Percentiles rank a stretch among this genome's conserved stretches.
phyloP scores from a whole-genome alignment of 139 green algal species.

The Picochlorum sp. region DNA sequence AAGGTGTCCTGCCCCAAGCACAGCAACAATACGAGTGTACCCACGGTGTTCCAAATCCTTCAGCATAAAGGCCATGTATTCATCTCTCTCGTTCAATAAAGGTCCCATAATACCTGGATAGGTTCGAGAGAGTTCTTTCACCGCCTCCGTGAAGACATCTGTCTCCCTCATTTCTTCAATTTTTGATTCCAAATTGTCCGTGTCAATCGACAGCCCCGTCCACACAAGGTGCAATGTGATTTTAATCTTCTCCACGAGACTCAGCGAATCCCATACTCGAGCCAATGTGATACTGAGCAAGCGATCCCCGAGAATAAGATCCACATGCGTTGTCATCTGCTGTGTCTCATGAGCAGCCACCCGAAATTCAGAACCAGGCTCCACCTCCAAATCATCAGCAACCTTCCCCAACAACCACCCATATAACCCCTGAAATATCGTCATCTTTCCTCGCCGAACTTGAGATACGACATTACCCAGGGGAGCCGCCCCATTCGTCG shows the following conservation, averaged over 20 bases:
- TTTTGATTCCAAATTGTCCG: constrained; percentile 32
- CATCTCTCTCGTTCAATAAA: constrained; percentile 36
- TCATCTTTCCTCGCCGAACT: constrained; percentile 11
- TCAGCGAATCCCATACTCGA: constrained; percentile 38
- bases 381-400: constrained; percentile 33
- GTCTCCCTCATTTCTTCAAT: constrained; percentile 39
- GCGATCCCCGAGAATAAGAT: constrained; percentile 46
- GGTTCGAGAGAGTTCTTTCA: constrained; percentile 35
- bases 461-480: constrained; percentile 16
- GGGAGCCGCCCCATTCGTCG: neutral
- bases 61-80: constrained; percentile 33
- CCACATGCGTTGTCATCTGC: constrained; percentile 17
- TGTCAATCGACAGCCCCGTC: constrained; percentile 30
- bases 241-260: constrained; percentile 31
- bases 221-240: constrained; percentile 33
- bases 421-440: constrained; percentile 45
- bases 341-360: constrained; percentile 44
- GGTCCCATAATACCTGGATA: constrained; percentile 35
- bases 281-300: constrained; percentile 38
- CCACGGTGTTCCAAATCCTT: constrained; percentile 9
- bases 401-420: constrained; percentile 39
- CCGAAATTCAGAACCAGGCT: constrained; percentile 52
- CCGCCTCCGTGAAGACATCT: constrained; percentile 35
- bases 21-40: constrained; percentile 20
- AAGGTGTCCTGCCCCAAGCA: constrained; percentile 38